A percentile compares a stretch with the other conserved stretches of the same genome.
Evolutionary conservation across 148 eudicot genomes (phyloP).

Genomic region (Camellia granthamiana): DNA sequence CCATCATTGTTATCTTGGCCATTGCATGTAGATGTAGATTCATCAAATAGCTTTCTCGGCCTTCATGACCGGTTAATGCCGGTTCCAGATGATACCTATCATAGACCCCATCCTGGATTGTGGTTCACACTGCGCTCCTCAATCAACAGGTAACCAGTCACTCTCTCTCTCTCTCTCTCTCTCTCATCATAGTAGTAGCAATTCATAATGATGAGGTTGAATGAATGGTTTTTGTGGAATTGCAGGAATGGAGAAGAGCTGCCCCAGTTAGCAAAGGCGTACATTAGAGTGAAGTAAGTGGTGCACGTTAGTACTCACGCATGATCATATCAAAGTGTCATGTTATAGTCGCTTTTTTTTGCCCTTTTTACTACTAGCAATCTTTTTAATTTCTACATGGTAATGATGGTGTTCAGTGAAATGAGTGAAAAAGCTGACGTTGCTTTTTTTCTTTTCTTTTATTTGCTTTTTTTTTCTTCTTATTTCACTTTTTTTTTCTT

Average conservation of each 20-base stretch:
- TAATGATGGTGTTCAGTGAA: constrained; percentile 6
- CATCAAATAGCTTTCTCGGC: background rate
- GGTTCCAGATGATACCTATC: background rate
- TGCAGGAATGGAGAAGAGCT: constrained; percentile 4
- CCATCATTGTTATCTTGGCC: background rate
- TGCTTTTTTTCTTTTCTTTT: background rate
- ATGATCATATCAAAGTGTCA: background rate
- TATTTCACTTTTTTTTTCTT: background rate
- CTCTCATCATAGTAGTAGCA: background rate
- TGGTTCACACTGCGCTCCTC: constrained; percentile 10
- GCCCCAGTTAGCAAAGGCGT: constrained; percentile 5
- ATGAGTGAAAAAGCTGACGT: background rate
- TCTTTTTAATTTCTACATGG: background rate
- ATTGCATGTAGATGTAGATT: background rate
- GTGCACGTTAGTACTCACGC: background rate
- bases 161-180: background rate
- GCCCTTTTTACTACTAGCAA: too few relatives aligned
- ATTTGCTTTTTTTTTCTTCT: background rate
- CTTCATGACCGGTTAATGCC: background rate
- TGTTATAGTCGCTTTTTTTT: background rate
- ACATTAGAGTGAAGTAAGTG: constrained; percentile 13
- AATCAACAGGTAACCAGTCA: background rate
- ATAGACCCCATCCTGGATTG: background rate
- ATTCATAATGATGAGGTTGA: background rate
- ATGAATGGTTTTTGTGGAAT: background rate